phyloP scores from a whole-genome alignment of 768 basidiomycete genomes.

The Pleurotus tuber-regium region DNA sequence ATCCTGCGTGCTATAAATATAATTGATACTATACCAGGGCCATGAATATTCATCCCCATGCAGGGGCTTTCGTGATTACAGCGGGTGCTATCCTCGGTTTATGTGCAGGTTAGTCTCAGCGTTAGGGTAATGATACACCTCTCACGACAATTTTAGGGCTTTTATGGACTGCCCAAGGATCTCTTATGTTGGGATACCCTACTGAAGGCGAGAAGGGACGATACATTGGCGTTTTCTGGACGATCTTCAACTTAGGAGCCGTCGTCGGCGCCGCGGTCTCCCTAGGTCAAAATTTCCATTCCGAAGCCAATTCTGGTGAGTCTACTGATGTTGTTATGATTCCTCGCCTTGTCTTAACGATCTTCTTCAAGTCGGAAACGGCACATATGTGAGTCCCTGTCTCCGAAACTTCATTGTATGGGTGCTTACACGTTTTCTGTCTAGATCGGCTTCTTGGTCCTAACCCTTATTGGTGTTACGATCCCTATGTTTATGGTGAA shows the following conservation, averaged over 20 bases:
- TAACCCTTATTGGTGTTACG: slow-evolving; percentile 64
- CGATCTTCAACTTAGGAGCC: slow-evolving; percentile 78
- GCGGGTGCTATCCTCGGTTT: slow-evolving; percentile 75
- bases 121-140: slow-evolving; percentile 64
- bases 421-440: too few relatives aligned
- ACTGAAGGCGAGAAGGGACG: slow-evolving; percentile 74
- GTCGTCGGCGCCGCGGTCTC: slow-evolving; percentile 79
- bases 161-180: slow-evolving; percentile 83
- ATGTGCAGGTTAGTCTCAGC: slow-evolving; percentile 47
- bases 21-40: slow-evolving; percentile 44
- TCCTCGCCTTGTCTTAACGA: too few relatives aligned
- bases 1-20: too few relatives aligned
- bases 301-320: slow-evolving; percentile 19
- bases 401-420: too few relatives aligned
- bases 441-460: slow-evolving; percentile 72
- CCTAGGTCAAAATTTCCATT: slow-evolving; percentile 45
- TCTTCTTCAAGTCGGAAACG: slow-evolving; percentile 60
- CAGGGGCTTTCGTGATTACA: slow-evolving; percentile 62
- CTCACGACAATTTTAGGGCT: slow-evolving; percentile 28
- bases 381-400: slow-evolving; percentile 67
- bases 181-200: slow-evolving; percentile 81
- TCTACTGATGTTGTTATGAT: slow-evolving; percentile 3
- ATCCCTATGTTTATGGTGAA: slow-evolving; percentile 71
- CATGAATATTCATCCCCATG: slow-evolving; percentile 64
- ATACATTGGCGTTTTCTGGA: slow-evolving; percentile 80